Conservation (phyloP, 768 basidiomycete species). For the Suillus subluteus region DNA sequence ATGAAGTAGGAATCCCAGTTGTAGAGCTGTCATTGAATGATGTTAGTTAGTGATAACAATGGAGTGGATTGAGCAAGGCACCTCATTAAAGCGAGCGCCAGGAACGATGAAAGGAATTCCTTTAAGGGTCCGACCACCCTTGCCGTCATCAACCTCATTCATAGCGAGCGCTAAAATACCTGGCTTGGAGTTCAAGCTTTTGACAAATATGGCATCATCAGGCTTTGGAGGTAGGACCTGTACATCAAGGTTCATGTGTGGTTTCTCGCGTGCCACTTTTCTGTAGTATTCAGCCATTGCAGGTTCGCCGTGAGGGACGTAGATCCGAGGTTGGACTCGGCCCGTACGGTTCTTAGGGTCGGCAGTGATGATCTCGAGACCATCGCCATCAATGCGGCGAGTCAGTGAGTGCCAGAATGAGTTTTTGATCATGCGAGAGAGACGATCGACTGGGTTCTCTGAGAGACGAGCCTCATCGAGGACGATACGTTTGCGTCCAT, state of each 20-base stretch:
- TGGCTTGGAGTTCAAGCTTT: conserved; percentile 91
- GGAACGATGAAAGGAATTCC: conserved; percentile 98
- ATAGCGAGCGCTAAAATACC: conserved; percentile 95
- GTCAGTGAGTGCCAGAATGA: conserved; percentile 99
- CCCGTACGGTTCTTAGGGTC: conserved; percentile 98
- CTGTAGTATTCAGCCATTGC: conserved; percentile 96
- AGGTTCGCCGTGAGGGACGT: conserved; percentile 91
- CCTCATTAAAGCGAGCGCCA: conserved; percentile 93
- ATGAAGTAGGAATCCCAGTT: conserved; percentile 98
- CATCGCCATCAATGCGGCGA: conserved; percentile 94
- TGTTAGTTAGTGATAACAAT: conserved; percentile 14
- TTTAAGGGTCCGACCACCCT: conserved; percentile 80
- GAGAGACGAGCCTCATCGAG: conserved; percentile 98
- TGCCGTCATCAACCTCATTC: conserved; percentile 84
- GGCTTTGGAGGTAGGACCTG: conserved; percentile 85
- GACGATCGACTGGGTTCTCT: conserved; percentile 95
- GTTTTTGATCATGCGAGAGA: conserved; percentile 96
- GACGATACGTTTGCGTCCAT: conserved; percentile 93
- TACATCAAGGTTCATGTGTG: conserved; percentile 92
- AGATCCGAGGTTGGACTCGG: conserved; percentile 89
- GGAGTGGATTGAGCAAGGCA: conserved; percentile 36
- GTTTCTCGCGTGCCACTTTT: conserved; percentile 86
- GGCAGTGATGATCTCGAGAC: conserved; percentile 95
- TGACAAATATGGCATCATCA: conserved; percentile 87
- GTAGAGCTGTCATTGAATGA: conserved; percentile 60